These are phyloP conservation scores for Aulographum hederae DNA, from an alignment of 2,329 filamentous ascomycete species.

Conservation along the genomic window DNA sequence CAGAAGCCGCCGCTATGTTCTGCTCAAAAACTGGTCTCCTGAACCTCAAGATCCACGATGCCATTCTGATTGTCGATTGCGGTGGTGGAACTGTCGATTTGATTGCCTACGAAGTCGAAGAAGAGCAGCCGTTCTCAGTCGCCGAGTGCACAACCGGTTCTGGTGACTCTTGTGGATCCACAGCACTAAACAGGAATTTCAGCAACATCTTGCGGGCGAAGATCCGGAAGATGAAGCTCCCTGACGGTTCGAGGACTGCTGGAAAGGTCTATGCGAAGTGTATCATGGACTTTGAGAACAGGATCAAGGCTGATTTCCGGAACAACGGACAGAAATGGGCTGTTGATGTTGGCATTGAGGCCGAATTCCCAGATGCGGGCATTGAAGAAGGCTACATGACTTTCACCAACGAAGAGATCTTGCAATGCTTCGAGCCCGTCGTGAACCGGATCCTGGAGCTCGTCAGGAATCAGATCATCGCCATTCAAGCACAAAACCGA, in stretches of 20 bases:
- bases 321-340: constrained; percentile 99
- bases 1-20: constrained; percentile 92
- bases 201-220: constrained; percentile 95
- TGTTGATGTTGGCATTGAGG: constrained; percentile 95
- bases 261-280: constrained; percentile 97
- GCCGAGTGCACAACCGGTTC: constrained; percentile 94
- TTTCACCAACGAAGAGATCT: constrained; percentile 96
- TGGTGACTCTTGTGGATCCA: constrained; percentile 96
- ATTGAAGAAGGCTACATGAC: constrained; percentile 99
- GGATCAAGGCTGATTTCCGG: constrained; percentile 98
- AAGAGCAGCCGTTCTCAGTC: constrained; percentile 92
- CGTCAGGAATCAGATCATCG: constrained; percentile 95
- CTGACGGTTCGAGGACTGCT: constrained; percentile 92
- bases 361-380: constrained; percentile 90
- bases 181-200: constrained; percentile 92
- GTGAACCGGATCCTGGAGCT: constrained; percentile 93
- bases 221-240: constrained; percentile 97
- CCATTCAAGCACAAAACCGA: constrained; percentile 93
- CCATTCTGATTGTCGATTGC: constrained; percentile 95
- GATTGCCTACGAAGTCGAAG: constrained; percentile 96
- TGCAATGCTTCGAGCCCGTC: constrained; percentile 97
- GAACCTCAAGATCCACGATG: constrained; percentile 95
- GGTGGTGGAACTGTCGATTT: constrained; percentile 97
- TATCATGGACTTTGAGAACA: constrained; percentile 99
- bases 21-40: constrained; percentile 92